These are phyloP conservation scores for Acmispon strigosus DNA, from an alignment of 306 rosid genomes.

Conservation along the genomic window DNA sequence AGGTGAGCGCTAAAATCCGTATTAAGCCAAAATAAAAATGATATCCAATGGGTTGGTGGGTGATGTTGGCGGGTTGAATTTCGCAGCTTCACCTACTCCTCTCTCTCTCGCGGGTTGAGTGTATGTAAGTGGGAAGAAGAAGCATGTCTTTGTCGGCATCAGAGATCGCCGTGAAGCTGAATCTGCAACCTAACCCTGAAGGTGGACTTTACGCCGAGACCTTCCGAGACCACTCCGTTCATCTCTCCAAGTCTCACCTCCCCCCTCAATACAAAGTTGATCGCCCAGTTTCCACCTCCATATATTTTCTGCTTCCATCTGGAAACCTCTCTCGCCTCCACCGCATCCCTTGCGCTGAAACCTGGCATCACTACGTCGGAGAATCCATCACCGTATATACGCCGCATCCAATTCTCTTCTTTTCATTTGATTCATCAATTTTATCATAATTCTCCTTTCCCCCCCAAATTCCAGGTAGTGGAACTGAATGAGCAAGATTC, in stretches of 20 bases:
- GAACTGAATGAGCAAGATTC: conserved; percentile 65
- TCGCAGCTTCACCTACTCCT: too few species aligned
- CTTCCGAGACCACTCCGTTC: conserved; percentile 57
- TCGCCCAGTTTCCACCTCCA: conserved; percentile 52
- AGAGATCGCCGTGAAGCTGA: conserved; percentile 49
- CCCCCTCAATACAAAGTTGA: conserved; percentile 65
- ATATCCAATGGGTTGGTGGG: too few species aligned
- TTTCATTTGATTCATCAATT: not conserved
- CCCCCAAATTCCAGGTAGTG: conserved; percentile 32
- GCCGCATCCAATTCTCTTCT: too few species aligned
- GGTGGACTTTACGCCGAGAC: conserved; percentile 74
- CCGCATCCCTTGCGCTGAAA: conserved; percentile 72
- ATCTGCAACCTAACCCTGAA: conserved; percentile 68
- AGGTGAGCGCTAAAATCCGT: too few species aligned
- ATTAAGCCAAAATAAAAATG: too few species aligned
- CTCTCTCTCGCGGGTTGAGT: too few species aligned
- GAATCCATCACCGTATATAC: conserved; percentile 72
- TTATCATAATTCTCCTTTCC: too few species aligned
- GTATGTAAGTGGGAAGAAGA: too few species aligned
- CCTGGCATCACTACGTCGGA: conserved; percentile 78
- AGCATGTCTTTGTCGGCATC: conserved; percentile 30
- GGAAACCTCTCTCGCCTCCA: conserved; percentile 53
- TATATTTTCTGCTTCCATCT: conserved; percentile 64
- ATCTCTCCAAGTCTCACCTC: conserved; percentile 54
- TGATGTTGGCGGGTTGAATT: too few species aligned